Conservation (phyloP, 345 rosid genomes). For the Pelargonium nanum region DNA sequence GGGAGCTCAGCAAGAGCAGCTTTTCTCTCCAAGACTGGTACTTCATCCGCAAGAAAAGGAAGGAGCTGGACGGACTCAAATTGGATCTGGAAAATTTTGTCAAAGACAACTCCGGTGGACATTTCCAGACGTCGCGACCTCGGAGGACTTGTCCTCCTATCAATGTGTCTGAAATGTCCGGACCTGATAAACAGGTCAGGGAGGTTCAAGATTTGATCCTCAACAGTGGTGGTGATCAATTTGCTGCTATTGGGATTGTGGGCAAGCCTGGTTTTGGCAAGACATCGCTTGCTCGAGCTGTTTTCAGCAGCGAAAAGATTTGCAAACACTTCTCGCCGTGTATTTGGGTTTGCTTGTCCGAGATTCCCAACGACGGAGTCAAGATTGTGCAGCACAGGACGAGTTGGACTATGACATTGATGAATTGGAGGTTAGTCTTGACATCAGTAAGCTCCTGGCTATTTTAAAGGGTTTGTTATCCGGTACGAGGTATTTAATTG, state of each 20-base stretch:
- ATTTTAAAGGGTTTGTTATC: not conserved
- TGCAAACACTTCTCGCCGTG: not conserved
- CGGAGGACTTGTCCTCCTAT: too few species aligned
- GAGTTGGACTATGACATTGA: not conserved
- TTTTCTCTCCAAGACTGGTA: not conserved
- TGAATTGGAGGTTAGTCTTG: not conserved
- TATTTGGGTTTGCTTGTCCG: not conserved
- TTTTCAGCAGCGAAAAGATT: not conserved
- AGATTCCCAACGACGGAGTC: not conserved
- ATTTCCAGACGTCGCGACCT: too few species aligned
- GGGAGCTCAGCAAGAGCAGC: not conserved
- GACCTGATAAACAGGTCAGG: not conserved
- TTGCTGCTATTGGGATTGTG: not conserved
- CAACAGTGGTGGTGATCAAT: not conserved
- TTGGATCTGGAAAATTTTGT: not conserved
- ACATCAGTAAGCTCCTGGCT: not conserved
- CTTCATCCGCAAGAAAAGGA: not conserved
- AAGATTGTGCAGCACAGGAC: not conserved
- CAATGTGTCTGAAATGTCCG: not conserved
- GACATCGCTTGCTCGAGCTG: not conserved
- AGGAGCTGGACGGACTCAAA: not conserved
- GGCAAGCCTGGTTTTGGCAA: slow-evolving; percentile 6
- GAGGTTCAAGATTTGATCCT: not conserved
- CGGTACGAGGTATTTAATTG: not conserved
- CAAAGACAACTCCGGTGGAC: too few species aligned